Evolutionary conservation across 768 basidiomycete genomes (phyloP).

Genomic region (Trametopsis cervina): DNA sequence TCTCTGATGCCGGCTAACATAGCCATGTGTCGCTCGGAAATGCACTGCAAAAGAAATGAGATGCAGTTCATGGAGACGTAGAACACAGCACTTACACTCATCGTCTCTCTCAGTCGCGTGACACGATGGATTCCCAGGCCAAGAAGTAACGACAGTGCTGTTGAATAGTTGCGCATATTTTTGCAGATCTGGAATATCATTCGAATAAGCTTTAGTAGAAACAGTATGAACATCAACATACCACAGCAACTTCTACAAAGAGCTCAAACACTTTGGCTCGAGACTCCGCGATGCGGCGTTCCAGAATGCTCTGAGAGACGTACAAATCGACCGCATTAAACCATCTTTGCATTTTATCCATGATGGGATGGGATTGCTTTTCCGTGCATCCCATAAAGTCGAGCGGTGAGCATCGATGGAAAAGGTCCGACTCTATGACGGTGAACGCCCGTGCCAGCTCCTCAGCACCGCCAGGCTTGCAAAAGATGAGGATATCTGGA

Average conservation of each 20-base stretch:
- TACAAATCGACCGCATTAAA: not conserved
- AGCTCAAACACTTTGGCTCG: not conserved
- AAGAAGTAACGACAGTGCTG: not conserved
- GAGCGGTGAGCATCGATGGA: not conserved
- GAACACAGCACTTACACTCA: not conserved
- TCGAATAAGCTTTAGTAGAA: not conserved
- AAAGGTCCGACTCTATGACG: not conserved
- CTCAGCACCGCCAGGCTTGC: not conserved
- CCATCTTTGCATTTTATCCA: not conserved
- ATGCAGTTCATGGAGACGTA: not conserved
- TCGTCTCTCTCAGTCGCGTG: not conserved
- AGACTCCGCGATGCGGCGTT: not conserved
- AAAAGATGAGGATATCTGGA: not conserved
- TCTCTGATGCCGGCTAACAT: not conserved
- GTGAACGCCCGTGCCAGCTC: constrained; percentile 2
- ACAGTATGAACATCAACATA: not conserved
- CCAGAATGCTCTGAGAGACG: not conserved
- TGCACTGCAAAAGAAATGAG: not conserved
- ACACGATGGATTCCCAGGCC: not conserved
- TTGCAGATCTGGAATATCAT: not conserved
- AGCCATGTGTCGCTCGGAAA: not conserved
- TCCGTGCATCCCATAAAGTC: not conserved
- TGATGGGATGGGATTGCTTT: not conserved
- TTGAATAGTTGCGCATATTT: constrained; percentile 1
- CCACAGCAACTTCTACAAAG: not conserved